These are phyloP conservation scores for Phallus indusiatus DNA, from an alignment of 768 basidiomycete genomes.

Conservation along the genomic window DNA sequence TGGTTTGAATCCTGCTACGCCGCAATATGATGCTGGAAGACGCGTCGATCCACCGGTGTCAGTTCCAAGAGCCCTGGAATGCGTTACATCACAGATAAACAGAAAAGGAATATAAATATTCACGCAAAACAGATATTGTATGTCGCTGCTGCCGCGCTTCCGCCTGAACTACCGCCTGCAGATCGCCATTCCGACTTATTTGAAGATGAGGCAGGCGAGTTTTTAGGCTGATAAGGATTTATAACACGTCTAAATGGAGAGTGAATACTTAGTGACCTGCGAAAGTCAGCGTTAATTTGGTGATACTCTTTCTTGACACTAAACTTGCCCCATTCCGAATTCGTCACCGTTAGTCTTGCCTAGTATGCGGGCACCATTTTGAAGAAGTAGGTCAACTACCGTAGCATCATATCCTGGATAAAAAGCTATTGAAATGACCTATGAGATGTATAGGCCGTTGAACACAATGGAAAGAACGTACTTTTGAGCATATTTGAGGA, in stretches of 20 bases:
- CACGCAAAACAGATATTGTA: constrained; percentile 78
- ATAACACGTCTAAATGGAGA: constrained; percentile 67
- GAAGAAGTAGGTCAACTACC: constrained; percentile 53
- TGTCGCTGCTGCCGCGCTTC: constrained; percentile 89
- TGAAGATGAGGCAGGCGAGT: constrained; percentile 15
- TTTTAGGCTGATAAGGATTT: constrained; percentile 50
- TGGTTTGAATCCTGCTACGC: constrained; percentile 86
- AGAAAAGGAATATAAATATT: constrained; percentile 23
- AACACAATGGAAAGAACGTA: constrained; percentile 18
- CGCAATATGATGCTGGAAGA: constrained; percentile 90
- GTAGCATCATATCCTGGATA: constrained; percentile 80
- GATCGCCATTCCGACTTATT: constrained; percentile 37
- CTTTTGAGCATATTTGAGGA: constrained; percentile 68
- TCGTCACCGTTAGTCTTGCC: constrained; percentile 97
- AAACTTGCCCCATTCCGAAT: constrained; percentile 90
- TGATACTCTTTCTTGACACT: background rate
- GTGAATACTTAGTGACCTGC: constrained; percentile 69
- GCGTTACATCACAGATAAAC: background rate
- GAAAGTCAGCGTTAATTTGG: background rate
- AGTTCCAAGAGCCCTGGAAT: constrained; percentile 71
- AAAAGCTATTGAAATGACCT: constrained; percentile 41
- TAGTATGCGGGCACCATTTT: constrained; percentile 58
- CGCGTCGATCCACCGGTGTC: constrained; percentile 95
- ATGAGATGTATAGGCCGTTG: background rate
- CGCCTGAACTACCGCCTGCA: constrained; percentile 91